phyloP scores from a whole-genome alignment of 1,284 basidiomycete species.

The Puccinia triticina region DNA sequence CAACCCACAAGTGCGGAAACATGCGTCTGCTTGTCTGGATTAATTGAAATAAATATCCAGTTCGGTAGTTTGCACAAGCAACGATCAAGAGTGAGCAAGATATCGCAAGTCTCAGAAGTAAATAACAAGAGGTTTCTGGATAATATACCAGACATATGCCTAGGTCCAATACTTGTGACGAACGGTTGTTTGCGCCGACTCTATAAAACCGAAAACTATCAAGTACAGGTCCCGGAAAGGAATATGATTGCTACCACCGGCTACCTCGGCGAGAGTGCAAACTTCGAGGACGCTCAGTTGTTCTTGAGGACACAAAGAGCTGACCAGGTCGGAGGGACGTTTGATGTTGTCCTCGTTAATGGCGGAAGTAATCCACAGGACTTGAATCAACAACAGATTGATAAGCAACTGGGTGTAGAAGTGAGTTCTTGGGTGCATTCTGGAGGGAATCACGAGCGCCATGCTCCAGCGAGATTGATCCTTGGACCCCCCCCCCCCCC shows the following conservation, averaged over 20 bases:
- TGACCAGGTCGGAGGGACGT: conserved; percentile 21
- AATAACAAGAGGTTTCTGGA: neutral
- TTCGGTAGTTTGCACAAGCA: conserved; percentile 44
- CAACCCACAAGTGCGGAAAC: neutral
- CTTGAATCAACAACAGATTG: conserved; percentile 28
- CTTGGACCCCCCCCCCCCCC: no score
- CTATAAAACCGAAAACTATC: conserved; percentile 35
- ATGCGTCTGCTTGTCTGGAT: neutral
- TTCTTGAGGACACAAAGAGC: conserved; percentile 41
- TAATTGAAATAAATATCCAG: neutral
- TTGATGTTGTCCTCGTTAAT: conserved; percentile 41
- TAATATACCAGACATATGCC: conserved; percentile 17
- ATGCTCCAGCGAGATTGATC: neutral
- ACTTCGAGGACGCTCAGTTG: conserved; percentile 37
- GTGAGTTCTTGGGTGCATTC: neutral
- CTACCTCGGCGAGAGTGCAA: conserved; percentile 43
- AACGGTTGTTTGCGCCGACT: conserved; percentile 43
- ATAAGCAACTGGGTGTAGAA: conserved; percentile 25
- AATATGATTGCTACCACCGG: conserved; percentile 49
- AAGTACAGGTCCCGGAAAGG: conserved; percentile 9
- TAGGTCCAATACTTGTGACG: conserved; percentile 36
- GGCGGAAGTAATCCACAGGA: conserved; percentile 44
- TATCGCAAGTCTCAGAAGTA: neutral
- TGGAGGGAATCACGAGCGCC: neutral
- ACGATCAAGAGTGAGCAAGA: neutral